These are phyloP conservation scores for Zymoseptoria brevis DNA, from an alignment of 2,329 filamentous ascomycete species.

Conservation along the genomic window DNA sequence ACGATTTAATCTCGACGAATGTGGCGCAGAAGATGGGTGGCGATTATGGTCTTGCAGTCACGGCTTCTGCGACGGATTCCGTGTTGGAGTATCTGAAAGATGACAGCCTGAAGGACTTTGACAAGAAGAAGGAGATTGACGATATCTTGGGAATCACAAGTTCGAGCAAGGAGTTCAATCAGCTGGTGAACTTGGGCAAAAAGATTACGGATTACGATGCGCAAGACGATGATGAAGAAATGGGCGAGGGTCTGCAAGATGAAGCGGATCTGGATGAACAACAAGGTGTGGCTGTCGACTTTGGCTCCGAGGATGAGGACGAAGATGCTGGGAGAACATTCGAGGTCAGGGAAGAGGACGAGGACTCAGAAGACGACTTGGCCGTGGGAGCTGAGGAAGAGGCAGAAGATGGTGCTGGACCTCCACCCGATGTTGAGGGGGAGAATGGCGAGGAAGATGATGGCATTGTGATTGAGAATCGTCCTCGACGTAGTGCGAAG, in stretches of 20 bases:
- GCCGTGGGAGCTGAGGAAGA: conserved; percentile 32
- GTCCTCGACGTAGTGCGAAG: conserved; percentile 41
- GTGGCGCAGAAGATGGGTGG: conserved; percentile 83
- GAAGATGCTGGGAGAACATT: conserved; percentile 70
- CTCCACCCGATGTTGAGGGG: conserved; percentile 37
- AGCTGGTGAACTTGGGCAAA: conserved; percentile 90
- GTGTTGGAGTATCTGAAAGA: conserved; percentile 89
- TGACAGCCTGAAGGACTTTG: conserved; percentile 89
- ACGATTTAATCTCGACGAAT: conserved; percentile 87
- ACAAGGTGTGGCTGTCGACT: conserved; percentile 94
- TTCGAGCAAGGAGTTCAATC: conserved; percentile 88
- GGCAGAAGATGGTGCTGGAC: conserved; percentile 41
- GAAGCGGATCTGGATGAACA: conserved; percentile 79
- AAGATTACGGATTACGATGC: conserved; percentile 98
- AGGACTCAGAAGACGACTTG: conserved; percentile 64
- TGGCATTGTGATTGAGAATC: conserved; percentile 76
- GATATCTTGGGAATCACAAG: conserved; percentile 80
- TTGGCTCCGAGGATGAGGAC: conserved; percentile 79
- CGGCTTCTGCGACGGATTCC: conserved; percentile 87
- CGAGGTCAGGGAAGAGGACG: conserved; percentile 76
- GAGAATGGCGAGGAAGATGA: conserved; percentile 58
- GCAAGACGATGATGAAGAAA: conserved; percentile 88
- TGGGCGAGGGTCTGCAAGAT: conserved; percentile 59
- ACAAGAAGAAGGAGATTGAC: conserved; percentile 97
- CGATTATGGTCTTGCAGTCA: conserved; percentile 85